phyloP scores from a whole-genome alignment of 768 basidiomycete species.

The Glaciozyma martinii region DNA sequence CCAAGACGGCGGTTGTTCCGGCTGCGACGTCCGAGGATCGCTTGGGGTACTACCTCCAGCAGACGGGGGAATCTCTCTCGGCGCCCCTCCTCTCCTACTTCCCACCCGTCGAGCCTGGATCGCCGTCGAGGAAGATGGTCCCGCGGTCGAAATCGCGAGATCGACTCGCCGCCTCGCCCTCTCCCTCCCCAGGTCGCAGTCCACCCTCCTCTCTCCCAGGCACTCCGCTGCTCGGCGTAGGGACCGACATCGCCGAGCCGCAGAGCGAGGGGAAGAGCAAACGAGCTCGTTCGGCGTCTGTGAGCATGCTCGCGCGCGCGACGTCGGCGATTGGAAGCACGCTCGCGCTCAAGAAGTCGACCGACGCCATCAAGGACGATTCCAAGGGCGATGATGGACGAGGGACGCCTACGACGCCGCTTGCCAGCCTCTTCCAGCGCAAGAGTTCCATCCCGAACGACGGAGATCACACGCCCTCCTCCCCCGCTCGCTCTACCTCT shows the following conservation, averaged over 20 bases:
- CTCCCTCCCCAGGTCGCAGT: conserved; percentile 4
- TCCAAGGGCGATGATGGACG: conserved; percentile 2
- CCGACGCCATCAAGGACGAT: conserved; percentile 13
- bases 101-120: conserved; percentile 10
- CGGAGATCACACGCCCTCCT: not conserved
- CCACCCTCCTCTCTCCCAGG: not conserved
- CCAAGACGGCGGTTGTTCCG: conserved; percentile 5
- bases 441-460: conserved; percentile 15
- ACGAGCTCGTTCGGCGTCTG: conserved; percentile 45
- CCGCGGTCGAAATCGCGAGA: conserved; percentile 4
- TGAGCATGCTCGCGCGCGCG: conserved; percentile 41
- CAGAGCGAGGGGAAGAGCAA: conserved; percentile 39
- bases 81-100: conserved; percentile 3
- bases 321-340: conserved; percentile 28
- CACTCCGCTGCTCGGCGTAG: not conserved
- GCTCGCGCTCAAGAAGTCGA: conserved; percentile 2
- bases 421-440: conserved; percentile 4
- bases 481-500: conserved; percentile 3
- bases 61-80: not conserved
- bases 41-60: conserved; percentile 5
- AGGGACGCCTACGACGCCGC: not conserved
- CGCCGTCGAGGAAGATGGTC: conserved; percentile 3
- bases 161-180: not conserved
- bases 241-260: not conserved
- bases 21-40: conserved; percentile 3